phyloP scores from a whole-genome alignment of 768 basidiomycete genomes.

The Coprinopsis sp. region DNA sequence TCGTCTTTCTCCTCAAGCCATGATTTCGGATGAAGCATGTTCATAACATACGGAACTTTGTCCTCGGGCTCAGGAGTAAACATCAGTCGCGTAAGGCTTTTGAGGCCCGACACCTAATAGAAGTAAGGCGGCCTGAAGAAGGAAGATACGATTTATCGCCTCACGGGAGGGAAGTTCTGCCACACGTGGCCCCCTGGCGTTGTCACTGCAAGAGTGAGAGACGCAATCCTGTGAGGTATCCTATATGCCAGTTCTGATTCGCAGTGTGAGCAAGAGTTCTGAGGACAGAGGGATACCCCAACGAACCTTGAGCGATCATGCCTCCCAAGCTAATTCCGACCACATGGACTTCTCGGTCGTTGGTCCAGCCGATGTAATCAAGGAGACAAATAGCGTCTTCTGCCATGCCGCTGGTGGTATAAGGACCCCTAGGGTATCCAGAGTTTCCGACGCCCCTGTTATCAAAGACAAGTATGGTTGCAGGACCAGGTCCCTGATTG shows the following conservation, averaged over 20 bases:
- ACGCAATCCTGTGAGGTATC: slow-evolving; percentile 62
- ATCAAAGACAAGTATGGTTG: slow-evolving; percentile 71
- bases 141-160: slow-evolving; percentile 14
- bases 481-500: slow-evolving; percentile 29
- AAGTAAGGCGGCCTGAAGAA: not conserved
- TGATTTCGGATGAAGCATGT: slow-evolving; percentile 53
- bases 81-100: slow-evolving; percentile 29
- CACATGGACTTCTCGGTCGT: slow-evolving; percentile 54
- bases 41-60: slow-evolving; percentile 46
- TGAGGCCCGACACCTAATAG: slow-evolving; percentile 42
- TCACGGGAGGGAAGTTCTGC: slow-evolving; percentile 62
- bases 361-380: slow-evolving; percentile 70
- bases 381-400: slow-evolving; percentile 64
- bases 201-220: slow-evolving; percentile 65
- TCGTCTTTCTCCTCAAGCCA: slow-evolving; percentile 58
- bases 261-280: not conserved
- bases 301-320: slow-evolving; percentile 74
- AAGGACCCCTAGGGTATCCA: slow-evolving; percentile 65
- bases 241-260: slow-evolving; percentile 58
- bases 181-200: slow-evolving; percentile 57
- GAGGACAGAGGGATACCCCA: not conserved
- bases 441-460: slow-evolving; percentile 83
- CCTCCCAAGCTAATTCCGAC: slow-evolving; percentile 78
- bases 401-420: slow-evolving; percentile 76
- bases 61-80: slow-evolving; percentile 42